A percentile compares a stretch with the other conserved stretches of the same genome.
Conservation (phyloP, 2,329 filamentous ascomycete species). For the Colletotrichum sp. region DNA sequence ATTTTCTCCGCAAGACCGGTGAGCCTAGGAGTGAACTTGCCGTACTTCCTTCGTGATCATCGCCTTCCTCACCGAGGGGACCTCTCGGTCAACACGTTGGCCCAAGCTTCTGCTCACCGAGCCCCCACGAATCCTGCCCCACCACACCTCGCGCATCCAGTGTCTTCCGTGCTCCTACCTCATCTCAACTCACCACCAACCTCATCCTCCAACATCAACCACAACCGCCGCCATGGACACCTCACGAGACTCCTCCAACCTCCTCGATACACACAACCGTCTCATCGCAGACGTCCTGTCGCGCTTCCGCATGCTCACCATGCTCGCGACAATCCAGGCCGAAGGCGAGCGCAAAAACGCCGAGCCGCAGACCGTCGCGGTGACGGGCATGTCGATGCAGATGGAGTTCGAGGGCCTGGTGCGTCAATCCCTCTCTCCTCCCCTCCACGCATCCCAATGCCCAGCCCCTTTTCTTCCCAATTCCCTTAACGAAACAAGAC, state of each 20-base stretch:
- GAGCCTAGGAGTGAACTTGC: neutral
- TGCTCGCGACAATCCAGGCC: conserved; percentile 47
- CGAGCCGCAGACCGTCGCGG: conserved; percentile 45
- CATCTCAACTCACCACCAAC: neutral
- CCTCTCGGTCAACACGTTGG: neutral
- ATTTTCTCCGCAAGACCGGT: neutral
- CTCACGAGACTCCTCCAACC: conserved; percentile 17
- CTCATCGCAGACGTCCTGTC: conserved; percentile 50
- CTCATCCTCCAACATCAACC: neutral
- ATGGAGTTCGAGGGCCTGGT: conserved; percentile 50
- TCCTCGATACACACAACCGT: conserved; percentile 45
- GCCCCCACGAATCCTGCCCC: neutral
- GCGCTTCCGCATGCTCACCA: conserved; percentile 47
- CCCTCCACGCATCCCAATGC: neutral
- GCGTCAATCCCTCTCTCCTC: neutral
- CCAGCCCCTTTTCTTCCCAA: too few relatives aligned
- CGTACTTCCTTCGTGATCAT: neutral
- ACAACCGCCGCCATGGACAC: conserved; percentile 1
- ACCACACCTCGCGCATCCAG: neutral
- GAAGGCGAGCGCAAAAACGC: conserved; percentile 39
- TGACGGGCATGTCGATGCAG: conserved; percentile 48
- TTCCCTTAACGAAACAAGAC: too few relatives aligned
- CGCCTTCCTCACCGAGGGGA: neutral
- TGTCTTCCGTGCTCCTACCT: neutral
- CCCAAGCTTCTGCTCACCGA: neutral